These are phyloP conservation scores for Colletotrichum chrysophilum DNA, from an alignment of 2,329 filamentous ascomycete genomes.

Conservation along the genomic window DNA sequence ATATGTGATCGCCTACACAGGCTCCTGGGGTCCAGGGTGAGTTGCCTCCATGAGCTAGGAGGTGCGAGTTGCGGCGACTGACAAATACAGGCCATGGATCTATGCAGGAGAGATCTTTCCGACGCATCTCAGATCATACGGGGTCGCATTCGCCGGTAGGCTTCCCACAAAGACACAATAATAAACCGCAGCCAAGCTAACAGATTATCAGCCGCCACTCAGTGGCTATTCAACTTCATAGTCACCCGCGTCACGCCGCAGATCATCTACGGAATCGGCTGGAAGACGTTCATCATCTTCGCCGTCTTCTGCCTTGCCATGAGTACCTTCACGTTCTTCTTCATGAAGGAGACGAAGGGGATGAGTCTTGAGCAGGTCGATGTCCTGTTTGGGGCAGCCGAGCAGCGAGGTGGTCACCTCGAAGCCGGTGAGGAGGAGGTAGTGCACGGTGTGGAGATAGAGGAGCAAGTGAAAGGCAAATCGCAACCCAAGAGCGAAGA, in stretches of 20 bases:
- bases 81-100: background rate
- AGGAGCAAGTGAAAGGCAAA: background rate
- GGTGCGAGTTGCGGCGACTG: background rate
- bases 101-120: background rate
- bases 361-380: background rate
- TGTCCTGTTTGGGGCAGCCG: background rate
- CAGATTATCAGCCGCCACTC: constrained; percentile 35
- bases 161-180: fast-evolving
- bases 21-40: background rate
- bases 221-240: constrained; percentile 58
- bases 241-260: constrained; percentile 53
- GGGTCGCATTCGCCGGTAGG: background rate
- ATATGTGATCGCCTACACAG: background rate
- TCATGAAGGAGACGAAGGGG: background rate
- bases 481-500: background rate
- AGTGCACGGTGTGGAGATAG: background rate
- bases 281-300: constrained; percentile 56
- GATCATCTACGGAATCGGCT: constrained; percentile 48
- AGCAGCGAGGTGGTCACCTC: fast-evolving
- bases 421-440: background rate
- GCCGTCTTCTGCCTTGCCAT: constrained; percentile 51
- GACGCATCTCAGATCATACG: background rate
- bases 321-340: constrained; percentile 26
- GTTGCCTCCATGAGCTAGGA: background rate
- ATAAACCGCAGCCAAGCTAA: too few species aligned